These are phyloP conservation scores for Neonectria hederae DNA, from an alignment of 2,329 filamentous ascomycete species.

Conservation along the genomic window DNA sequence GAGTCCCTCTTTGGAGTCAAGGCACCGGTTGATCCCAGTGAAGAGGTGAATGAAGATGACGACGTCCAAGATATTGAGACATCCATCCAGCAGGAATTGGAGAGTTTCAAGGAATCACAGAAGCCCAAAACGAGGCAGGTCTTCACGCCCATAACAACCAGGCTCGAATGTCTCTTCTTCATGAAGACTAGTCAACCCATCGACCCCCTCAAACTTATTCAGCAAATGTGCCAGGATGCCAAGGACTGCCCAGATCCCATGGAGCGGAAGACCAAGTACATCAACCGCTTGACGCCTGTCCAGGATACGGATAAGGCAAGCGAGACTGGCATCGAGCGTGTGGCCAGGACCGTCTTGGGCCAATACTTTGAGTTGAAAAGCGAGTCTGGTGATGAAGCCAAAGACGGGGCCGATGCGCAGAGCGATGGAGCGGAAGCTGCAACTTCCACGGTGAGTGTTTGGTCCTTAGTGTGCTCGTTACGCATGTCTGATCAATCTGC, in stretches of 20 bases:
- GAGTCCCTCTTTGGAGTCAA: slow-evolving; percentile 67
- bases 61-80: slow-evolving; percentile 74
- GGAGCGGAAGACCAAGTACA: slow-evolving; percentile 62
- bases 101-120: slow-evolving; percentile 61
- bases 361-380: slow-evolving; percentile 66
- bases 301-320: slow-evolving; percentile 70
- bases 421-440: slow-evolving; percentile 30
- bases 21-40: slow-evolving; percentile 45
- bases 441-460: slow-evolving; percentile 54
- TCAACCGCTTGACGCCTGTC: slow-evolving; percentile 67
- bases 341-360: slow-evolving; percentile 70
- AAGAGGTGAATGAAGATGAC: slow-evolving; percentile 47
- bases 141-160: slow-evolving; percentile 64
- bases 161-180: slow-evolving; percentile 71
- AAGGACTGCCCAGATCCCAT: slow-evolving; percentile 52
- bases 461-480: slow-evolving; percentile 12
- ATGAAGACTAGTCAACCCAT: slow-evolving; percentile 65
- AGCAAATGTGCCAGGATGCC: slow-evolving; percentile 65
- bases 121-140: slow-evolving; percentile 55
- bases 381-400: slow-evolving; percentile 31
- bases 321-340: slow-evolving; percentile 71
- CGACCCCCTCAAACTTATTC: slow-evolving; percentile 64
- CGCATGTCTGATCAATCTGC: slow-evolving; percentile 26
- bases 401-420: slow-evolving; percentile 25
- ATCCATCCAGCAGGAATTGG: slow-evolving; percentile 77